Evolutionary conservation across 768 basidiomycete genomes (phyloP).

Genomic region (Porphyrellus cyaneotinctus): DNA sequence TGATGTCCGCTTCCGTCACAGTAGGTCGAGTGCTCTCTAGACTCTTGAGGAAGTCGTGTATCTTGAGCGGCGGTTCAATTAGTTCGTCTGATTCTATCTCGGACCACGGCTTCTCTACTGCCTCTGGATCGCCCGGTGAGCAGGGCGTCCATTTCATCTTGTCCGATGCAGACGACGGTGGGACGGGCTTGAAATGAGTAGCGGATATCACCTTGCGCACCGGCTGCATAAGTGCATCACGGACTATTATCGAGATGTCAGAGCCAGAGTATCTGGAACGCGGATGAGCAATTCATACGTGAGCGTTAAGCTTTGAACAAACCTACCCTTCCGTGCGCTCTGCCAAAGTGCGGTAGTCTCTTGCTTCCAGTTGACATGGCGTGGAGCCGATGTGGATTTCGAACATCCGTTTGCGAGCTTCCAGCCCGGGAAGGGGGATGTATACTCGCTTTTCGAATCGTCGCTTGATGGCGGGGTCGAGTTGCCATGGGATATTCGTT

Average conservation of each 20-base stretch:
- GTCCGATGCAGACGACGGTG: constrained; percentile 15
- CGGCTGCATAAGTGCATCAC: constrained; percentile 98
- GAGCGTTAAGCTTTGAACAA: background rate
- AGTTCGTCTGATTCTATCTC: constrained; percentile 85
- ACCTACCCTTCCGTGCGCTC: constrained; percentile 79
- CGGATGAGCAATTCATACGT: background rate
- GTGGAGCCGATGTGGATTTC: constrained; percentile 93
- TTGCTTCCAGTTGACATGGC: constrained; percentile 73
- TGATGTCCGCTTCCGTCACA: constrained; percentile 85
- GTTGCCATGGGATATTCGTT: constrained; percentile 98
- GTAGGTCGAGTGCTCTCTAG: constrained; percentile 79
- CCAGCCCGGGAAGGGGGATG: constrained; percentile 92
- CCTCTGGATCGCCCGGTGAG: constrained; percentile 86
- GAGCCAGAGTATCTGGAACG: constrained; percentile 76
- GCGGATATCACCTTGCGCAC: constrained; percentile 94
- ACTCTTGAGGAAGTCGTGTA: constrained; percentile 80
- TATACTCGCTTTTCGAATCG: constrained; percentile 99
- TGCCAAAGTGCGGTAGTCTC: constrained; percentile 80
- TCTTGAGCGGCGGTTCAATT: constrained; percentile 77
- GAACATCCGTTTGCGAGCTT: constrained; percentile 93
- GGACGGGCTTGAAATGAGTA: constrained; percentile 82
- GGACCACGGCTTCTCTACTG: constrained; percentile 86
- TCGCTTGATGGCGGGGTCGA: constrained; percentile 96
- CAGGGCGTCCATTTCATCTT: constrained; percentile 86
- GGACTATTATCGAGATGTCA: constrained; percentile 90